These are phyloP conservation scores for Paraphaeosphaeria minitans DNA, from an alignment of 2,329 filamentous ascomycete species.

Conservation along the genomic window DNA sequence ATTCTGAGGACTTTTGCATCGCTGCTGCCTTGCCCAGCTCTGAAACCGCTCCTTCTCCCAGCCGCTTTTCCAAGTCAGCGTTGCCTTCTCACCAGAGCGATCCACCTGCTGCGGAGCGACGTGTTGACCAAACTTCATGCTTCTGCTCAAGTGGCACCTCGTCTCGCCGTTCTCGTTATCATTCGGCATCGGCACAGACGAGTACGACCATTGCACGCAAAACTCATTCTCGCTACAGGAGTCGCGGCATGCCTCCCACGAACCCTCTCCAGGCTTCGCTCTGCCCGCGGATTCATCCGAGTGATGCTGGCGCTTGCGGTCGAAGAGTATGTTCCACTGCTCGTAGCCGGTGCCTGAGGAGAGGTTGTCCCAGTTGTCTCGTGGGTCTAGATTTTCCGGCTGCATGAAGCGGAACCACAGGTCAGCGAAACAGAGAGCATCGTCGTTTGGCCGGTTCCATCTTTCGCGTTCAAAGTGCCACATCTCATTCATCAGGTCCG, in stretches of 20 bases:
- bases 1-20: constrained; percentile 31
- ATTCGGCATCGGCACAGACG: constrained; percentile 29
- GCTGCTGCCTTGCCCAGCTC: constrained; percentile 34
- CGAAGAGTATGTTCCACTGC: constrained; percentile 42
- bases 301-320: constrained; percentile 12
- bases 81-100: constrained; percentile 14
- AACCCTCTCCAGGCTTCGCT: constrained; percentile 29
- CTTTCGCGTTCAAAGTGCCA: constrained; percentile 53
- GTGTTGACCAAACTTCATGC: constrained; percentile 32
- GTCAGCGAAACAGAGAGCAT: constrained; percentile 32
- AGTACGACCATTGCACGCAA: constrained; percentile 44
- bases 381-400: constrained; percentile 31
- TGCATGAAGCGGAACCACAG: constrained; percentile 37
- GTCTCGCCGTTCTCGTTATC: constrained; percentile 41
- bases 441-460: constrained; percentile 22
- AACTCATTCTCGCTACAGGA: constrained; percentile 33
- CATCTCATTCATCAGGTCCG: constrained; percentile 50
- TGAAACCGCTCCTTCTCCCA: constrained; percentile 38
- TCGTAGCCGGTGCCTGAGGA: constrained; percentile 34
- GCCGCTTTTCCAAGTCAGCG: constrained; percentile 35
- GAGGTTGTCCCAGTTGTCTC: constrained; percentile 43
- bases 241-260: constrained; percentile 34
- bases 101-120: constrained; percentile 12
- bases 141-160: constrained; percentile 41
- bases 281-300: constrained; percentile 14